These are phyloP conservation scores for Ulota crispa DNA, from an alignment of 225 moss, liverwort and hornwort species.

Conservation along the genomic window DNA sequence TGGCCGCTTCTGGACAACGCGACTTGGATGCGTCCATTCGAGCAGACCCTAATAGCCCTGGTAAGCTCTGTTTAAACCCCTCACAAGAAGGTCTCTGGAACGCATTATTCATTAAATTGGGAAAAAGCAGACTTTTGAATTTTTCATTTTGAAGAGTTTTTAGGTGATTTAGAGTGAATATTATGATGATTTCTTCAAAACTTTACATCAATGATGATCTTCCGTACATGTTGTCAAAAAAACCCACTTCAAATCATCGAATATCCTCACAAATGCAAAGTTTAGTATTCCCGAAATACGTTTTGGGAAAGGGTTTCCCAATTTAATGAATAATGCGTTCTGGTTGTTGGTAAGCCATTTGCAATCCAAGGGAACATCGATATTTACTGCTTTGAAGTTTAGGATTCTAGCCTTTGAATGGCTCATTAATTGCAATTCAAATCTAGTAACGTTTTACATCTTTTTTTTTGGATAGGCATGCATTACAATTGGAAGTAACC, in stretches of 20 bases:
- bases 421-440: not conserved
- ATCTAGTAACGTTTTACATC: not conserved
- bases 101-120: no score
- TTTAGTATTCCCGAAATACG: no score
- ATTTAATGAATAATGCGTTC: no score
- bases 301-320: no score
- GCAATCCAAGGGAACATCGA: not conserved
- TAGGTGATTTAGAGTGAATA: no score
- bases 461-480: not conserved
- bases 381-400: not conserved
- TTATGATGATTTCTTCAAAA: no score
- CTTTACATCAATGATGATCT: no score
- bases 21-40: slow-evolving; percentile 27
- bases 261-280: no score
- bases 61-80: slow-evolving; percentile 22
- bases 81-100: not conserved
- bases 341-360: not conserved
- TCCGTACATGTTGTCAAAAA: no score
- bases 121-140: no score
- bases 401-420: not conserved
- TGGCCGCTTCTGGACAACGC: slow-evolving; percentile 48
- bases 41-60: slow-evolving; percentile 42
- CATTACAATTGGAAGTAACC: not conserved
- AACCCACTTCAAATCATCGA: no score
- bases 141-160: no score